phyloP scores from a whole-genome alignment of 805 yeast species.

The Zygosaccharomyces bisporus region DNA sequence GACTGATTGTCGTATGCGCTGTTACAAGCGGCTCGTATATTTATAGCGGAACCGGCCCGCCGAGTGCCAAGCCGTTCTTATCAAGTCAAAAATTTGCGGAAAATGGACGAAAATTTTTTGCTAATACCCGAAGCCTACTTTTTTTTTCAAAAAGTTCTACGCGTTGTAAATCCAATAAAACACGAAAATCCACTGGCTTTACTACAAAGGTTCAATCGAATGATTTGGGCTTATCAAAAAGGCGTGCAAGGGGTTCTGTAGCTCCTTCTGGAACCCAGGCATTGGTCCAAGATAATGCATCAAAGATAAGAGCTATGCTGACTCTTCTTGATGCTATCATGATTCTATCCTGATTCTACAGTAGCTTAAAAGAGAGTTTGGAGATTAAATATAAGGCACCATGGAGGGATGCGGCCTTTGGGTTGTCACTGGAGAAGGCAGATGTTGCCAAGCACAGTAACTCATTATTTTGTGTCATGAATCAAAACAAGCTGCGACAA shows the following conservation, averaged over 20 bases:
- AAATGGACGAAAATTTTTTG: not conserved
- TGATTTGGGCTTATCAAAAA: not conserved
- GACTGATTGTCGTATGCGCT: slow-evolving; percentile 42
- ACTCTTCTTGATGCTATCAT: no score
- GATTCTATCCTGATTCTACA: not conserved
- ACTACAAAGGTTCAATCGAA: not conserved
- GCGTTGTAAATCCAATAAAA: not conserved
- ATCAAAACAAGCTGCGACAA: not conserved
- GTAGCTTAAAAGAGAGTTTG: not conserved
- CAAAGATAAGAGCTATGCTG: not conserved
- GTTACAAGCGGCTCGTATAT: not conserved
- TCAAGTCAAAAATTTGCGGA: not conserved
- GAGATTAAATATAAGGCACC: not conserved
- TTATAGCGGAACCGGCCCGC: not conserved
- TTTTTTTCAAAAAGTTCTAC: not conserved
- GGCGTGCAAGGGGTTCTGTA: not conserved
- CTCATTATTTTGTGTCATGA: not conserved
- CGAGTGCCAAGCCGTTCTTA: not conserved
- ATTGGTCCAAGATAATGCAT: not conserved
- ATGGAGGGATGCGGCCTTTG: no score
- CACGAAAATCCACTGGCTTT: not conserved
- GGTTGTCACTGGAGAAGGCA: no score
- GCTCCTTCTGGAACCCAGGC: not conserved
- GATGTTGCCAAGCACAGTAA: no score
- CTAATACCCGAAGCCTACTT: not conserved